These are phyloP conservation scores for Rhodotorula sp. DNA, from an alignment of 1,284 basidiomycete species.

Conservation along the genomic window DNA sequence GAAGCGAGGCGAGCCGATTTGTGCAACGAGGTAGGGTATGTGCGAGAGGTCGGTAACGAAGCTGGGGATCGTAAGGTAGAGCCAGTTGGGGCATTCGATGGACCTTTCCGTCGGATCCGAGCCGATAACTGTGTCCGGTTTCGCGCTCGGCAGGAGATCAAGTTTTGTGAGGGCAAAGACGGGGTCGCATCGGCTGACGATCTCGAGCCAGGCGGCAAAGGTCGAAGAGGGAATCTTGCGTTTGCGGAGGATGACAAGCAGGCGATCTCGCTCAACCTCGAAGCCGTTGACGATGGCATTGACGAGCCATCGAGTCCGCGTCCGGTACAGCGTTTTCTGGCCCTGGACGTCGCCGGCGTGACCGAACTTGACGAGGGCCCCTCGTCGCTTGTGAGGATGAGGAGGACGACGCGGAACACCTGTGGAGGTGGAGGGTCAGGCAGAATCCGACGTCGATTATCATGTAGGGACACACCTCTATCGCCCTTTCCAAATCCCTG, in stretches of 20 bases:
- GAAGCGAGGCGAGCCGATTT: slow-evolving; percentile 22
- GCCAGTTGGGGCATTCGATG: slow-evolving; percentile 30
- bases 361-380: not conserved
- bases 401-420: slow-evolving; percentile 14
- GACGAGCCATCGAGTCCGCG: slow-evolving; percentile 25
- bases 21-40: slow-evolving; percentile 33
- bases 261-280: slow-evolving; percentile 23
- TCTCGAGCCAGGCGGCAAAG: slow-evolving; percentile 25
- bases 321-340: slow-evolving; percentile 12
- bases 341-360: not conserved
- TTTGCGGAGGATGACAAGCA: slow-evolving; percentile 17
- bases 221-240: slow-evolving; percentile 13
- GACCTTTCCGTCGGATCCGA: not conserved
- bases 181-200: slow-evolving; percentile 17
- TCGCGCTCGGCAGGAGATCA: slow-evolving; percentile 33
- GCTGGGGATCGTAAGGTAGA: slow-evolving; percentile 33
- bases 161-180: slow-evolving; percentile 23
- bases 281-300: slow-evolving; percentile 17
- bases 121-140: not conserved
- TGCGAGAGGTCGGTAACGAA: slow-evolving; percentile 19
- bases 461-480: not conserved
- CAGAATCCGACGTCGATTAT: no score
- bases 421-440: not conserved
- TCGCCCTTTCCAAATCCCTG: not conserved
- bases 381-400: not conserved